phyloP scores from a whole-genome alignment of 345 rosid genomes.

The Psidium friedrichsthalianum region DNA sequence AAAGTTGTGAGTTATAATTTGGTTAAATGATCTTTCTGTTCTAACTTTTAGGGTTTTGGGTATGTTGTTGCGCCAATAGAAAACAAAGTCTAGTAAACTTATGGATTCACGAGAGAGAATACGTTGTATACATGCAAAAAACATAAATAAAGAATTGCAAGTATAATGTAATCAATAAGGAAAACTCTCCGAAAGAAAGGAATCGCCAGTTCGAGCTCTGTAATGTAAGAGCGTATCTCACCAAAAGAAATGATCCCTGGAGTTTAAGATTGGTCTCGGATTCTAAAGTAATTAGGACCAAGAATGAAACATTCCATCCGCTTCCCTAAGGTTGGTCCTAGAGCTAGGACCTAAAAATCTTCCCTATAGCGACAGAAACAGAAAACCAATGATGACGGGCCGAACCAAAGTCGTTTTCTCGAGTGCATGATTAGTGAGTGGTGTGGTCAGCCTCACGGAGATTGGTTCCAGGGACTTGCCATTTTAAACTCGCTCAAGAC shows the following conservation, averaged over 20 bases:
- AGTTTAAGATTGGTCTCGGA: background rate
- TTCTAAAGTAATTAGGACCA: background rate
- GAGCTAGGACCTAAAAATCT: background rate
- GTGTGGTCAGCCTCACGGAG: background rate
- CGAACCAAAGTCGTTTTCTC: background rate
- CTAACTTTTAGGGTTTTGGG: background rate
- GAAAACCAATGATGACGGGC: background rate
- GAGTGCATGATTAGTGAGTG: background rate
- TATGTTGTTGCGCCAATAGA: background rate
- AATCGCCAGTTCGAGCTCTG: background rate
- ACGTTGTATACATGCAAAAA: background rate
- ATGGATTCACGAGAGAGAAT: background rate
- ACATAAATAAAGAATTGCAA: background rate
- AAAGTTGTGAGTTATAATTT: background rate
- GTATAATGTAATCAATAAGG: background rate
- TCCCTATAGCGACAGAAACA: background rate
- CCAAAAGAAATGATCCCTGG: background rate
- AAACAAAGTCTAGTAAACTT: background rate
- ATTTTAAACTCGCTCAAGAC: background rate
- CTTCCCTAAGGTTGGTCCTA: background rate
- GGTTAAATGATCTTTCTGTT: background rate
- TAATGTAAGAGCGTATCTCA: background rate
- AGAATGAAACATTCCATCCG: background rate
- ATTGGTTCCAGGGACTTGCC: background rate
- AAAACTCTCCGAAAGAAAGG: background rate